Evolutionary conservation across 257 asterid species (phyloP), one percentile per base, ranked within the genome.

Genomic region (Paulownia fortunei): DNA sequence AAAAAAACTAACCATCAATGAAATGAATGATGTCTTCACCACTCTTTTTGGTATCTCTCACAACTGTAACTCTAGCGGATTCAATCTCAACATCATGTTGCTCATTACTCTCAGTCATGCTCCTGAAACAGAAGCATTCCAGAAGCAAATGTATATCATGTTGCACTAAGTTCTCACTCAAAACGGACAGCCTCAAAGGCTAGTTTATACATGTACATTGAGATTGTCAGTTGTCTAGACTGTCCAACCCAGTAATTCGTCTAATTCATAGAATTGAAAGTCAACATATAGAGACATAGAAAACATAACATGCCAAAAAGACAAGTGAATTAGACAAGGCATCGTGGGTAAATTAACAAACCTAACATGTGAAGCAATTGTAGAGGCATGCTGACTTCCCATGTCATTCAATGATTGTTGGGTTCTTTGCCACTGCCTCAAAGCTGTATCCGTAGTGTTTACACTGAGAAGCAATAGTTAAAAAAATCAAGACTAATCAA

Each of bases 1-100:
- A 36, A 68, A 12, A 71, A 74, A 15, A 78, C 86, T 80, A 70
- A 90, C 93, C 89, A 18, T 86, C 86, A 82, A 87, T 55, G 39
- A 37, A 78, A 41, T 70, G 70, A 55, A 85, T 81, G 55, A 86
- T 86, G 66, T 77, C 80, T 71, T 88, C 88, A 49, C 84, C 84
- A 36, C 80, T 87, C 76, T 73, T 77, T 44, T 60, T 72, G 60
- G 82, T 64, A 65, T 84, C 94, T 47, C 79, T 89, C 80, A 83
- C 93, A 26, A 84, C 84, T 3, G 81, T 77, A 69, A 75, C 81
- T 77, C 90, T 84, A 15, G 92, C 81, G 34, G 87, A 65, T 76
- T 83, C 93, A 24, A 92, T 61, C 74, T 86, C 94, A 69, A 66
- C 73, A 72, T 82, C 76, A 77, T 90, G 96, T 77, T 83, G 88